These are phyloP conservation scores for Verticillium dahliae DNA, from an alignment of 2,329 filamentous ascomycete genomes.

Conservation along the genomic window DNA sequence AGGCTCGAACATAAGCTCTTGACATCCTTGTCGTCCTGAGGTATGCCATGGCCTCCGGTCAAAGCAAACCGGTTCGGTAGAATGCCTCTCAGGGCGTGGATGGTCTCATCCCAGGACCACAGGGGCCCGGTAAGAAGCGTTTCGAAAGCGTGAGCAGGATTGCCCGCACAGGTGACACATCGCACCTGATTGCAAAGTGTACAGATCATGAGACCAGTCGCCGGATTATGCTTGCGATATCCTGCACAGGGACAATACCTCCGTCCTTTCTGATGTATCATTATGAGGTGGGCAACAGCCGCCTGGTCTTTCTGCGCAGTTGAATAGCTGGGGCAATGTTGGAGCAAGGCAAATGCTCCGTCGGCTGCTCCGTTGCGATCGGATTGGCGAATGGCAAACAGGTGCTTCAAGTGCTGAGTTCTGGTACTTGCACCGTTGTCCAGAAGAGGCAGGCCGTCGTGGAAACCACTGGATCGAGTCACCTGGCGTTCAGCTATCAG, in stretches of 20 bases:
- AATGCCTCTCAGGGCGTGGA: not conserved
- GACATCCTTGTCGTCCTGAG: not conserved
- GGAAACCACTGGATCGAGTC: not conserved
- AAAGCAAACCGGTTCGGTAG: not conserved
- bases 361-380: not conserved
- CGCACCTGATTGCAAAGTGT: constrained; percentile 25
- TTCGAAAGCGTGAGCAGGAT: constrained; percentile 26
- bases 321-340: not conserved
- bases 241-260: constrained; percentile 28
- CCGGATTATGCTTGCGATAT: constrained; percentile 20
- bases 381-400: not conserved
- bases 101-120: not conserved
- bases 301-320: not conserved
- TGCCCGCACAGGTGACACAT: constrained; percentile 30
- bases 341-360: not conserved
- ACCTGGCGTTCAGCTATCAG: constrained; percentile 32
- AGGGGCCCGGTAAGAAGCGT: not conserved
- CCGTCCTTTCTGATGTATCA: constrained; percentile 13
- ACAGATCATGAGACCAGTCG: constrained; percentile 19
- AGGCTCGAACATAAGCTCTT: not conserved
- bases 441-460: not conserved
- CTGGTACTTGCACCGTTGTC: constrained; percentile 1
- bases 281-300: constrained; percentile 3
- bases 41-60: not conserved
- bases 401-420: not conserved